Evolutionary conservation across 306 rosid species (phyloP).

Genomic region (Quercus wislizeni): DNA sequence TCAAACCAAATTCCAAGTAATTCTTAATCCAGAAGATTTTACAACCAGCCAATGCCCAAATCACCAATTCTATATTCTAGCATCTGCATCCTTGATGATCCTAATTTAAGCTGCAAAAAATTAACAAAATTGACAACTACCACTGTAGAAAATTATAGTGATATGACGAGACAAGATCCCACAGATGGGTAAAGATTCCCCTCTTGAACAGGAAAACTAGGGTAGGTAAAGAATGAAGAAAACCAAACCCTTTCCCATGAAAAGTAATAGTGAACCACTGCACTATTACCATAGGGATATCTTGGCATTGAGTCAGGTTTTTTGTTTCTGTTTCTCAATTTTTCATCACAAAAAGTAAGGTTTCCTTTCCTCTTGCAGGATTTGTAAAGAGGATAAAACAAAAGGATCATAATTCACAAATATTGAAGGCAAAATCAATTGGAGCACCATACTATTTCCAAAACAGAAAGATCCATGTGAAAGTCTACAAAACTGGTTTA

Average conservation of each 20-base stretch:
- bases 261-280: background rate
- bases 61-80: background rate
- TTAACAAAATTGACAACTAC: background rate
- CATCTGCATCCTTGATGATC: background rate
- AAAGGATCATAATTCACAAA: slow-evolving; percentile 10
- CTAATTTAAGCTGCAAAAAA: background rate
- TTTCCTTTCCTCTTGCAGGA: slow-evolving; percentile 11
- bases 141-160: background rate
- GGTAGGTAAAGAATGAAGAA: background rate
- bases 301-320: slow-evolving; percentile 7
- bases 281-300: background rate
- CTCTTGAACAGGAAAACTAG: background rate
- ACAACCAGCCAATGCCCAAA: background rate
- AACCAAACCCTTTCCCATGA: background rate
- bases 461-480: slow-evolving; percentile 18
- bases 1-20: background rate
- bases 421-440: slow-evolving; percentile 10
- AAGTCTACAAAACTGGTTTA: slow-evolving; percentile 11
- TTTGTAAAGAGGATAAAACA: background rate
- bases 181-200: background rate
- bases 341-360: background rate
- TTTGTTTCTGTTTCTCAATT: background rate
- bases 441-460: background rate
- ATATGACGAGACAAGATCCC: background rate
- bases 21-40: background rate